Percentiles rank a stretch among this genome's conserved stretches.
These are phyloP conservation scores for Apiotrichum siamense DNA, from an alignment of 1,284 basidiomycete genomes.

Conservation along the genomic window DNA sequence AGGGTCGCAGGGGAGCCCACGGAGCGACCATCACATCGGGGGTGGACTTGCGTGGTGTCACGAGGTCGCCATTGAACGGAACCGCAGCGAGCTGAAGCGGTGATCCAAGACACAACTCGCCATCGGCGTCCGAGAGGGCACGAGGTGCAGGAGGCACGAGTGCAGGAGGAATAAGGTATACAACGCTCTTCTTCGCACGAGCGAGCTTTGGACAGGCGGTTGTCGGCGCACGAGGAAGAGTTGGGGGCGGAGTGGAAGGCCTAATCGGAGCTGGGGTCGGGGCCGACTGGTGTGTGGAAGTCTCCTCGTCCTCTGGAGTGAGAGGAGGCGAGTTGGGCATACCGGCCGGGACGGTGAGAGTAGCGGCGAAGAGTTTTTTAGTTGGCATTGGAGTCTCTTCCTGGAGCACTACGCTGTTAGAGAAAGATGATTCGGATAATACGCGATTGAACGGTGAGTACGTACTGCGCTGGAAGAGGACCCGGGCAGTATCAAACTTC, in stretches of 20 bases:
- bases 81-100: not conserved
- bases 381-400: not conserved
- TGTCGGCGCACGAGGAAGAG: not conserved
- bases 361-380: not conserved
- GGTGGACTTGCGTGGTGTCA: not conserved
- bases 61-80: not conserved
- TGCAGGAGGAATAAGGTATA: not conserved
- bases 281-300: not conserved
- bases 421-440: not conserved
- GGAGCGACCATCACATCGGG: not conserved
- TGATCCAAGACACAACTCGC: not conserved
- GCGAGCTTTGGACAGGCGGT: not conserved
- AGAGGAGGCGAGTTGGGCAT: not conserved
- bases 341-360: not conserved
- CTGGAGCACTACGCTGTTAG: not conserved
- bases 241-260: not conserved
- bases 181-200: not conserved
- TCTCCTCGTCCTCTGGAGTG: not conserved
- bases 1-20: not conserved
- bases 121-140: not conserved
- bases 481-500: constrained; percentile 1
- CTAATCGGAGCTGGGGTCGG: not conserved
- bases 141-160: not conserved
- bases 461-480: not conserved
- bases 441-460: not conserved